phyloP scores from a whole-genome alignment of 2,329 filamentous ascomycete species.

The Chaetomiaceae sp. region DNA sequence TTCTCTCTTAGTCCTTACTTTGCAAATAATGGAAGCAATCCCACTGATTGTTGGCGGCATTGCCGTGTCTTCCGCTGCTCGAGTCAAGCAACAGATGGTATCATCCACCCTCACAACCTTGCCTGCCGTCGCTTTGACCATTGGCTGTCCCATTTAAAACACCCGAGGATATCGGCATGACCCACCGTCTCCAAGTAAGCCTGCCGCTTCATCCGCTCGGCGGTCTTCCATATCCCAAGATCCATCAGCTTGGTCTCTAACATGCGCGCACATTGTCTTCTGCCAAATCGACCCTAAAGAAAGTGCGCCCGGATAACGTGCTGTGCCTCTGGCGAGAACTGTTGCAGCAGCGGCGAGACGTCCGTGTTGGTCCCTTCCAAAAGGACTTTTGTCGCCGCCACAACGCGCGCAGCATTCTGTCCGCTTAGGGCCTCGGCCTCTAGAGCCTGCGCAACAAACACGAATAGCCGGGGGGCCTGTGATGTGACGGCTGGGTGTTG shows the following conservation, averaged over 20 bases:
- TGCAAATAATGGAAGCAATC: neutral
- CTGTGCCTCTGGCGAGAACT: constrained; percentile 74
- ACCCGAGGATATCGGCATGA: neutral
- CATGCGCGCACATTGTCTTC: neutral
- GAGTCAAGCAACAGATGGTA: neutral
- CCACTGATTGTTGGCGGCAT: neutral
- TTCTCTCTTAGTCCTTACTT: neutral
- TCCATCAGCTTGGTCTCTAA: neutral
- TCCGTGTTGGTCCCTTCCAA: constrained; percentile 71
- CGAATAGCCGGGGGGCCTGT: constrained; percentile 77
- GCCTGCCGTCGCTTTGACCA: neutral
- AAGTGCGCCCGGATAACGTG: constrained; percentile 76
- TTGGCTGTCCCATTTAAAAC: too few species aligned
- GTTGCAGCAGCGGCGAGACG: constrained; percentile 66
- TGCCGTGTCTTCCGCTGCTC: neutral
- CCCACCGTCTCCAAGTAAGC: constrained; percentile 8
- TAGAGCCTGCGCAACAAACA: constrained; percentile 79
- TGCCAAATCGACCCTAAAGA: constrained; percentile 43
- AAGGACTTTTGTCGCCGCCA: constrained; percentile 71
- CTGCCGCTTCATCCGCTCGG: neutral
- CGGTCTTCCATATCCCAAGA: constrained; percentile 4
- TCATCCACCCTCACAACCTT: neutral
- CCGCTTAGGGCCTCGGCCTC: constrained; percentile 88
- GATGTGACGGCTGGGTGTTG: constrained; percentile 77
- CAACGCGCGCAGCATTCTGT: constrained; percentile 72